Conservation (phyloP, 148 eudicot genomes). For the Fagopyrum esculentum region DNA sequence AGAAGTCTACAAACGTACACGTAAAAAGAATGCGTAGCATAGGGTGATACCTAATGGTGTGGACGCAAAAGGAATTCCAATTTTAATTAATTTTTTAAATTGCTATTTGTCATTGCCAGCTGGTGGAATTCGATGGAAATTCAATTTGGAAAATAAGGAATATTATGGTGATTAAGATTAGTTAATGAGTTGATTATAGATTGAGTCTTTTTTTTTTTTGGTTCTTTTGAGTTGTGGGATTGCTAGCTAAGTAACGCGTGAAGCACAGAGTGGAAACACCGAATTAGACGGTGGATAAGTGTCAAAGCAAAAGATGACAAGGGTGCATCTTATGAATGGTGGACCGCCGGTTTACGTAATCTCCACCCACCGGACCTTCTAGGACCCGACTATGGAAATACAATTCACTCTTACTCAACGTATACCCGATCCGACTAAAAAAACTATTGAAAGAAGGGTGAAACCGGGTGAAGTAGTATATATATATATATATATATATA, state of each 20-base stretch:
- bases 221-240: not conserved
- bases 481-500: no score
- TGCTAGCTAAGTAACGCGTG: constrained; percentile 9
- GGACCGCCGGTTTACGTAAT: constrained; percentile 5
- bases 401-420: no score
- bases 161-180: not conserved
- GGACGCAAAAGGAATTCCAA: constrained; percentile 7
- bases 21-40: not conserved
- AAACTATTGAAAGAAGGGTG: no score
- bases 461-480: no score
- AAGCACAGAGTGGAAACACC: constrained; percentile 7
- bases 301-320: not conserved
- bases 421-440: no score
- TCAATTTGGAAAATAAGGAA: not conserved
- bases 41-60: not conserved
- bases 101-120: not conserved
- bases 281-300: not conserved
- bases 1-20: not conserved
- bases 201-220: not conserved
- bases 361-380: not conserved
- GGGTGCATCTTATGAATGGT: not conserved
- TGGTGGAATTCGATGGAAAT: not conserved
- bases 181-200: not conserved
- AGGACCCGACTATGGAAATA: no score
- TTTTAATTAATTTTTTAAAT: not conserved